Evolutionary conservation across 192 early-diverging fungal genomes (phyloP), one percentile per base, ranked within the genome.

Genomic region (Rhizophagus clarus): DNA sequence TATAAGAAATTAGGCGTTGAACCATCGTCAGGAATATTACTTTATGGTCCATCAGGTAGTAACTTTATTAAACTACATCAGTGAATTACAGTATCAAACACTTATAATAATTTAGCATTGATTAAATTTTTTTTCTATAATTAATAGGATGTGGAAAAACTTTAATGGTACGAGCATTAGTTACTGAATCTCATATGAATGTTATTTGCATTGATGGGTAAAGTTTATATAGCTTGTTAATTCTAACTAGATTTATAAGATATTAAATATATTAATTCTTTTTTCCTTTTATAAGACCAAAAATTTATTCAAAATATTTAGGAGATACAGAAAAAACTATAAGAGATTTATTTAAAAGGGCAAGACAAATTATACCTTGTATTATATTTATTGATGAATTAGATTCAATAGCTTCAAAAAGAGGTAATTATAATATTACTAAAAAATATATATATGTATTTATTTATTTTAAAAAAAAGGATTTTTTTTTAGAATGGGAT

Each of bases 331-430:
- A 99, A 84, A 88, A 86, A 0, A 87, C 82, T 12, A 83, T 99
- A 26, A 88, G 98, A n/a, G 83, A 86, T 2, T 81, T 97, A 60
- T 99, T 98, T 90, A 87, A 88, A 10, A 88, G 90, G n/a, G 97
- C 98, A 0, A 89, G 92, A 31, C 84, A 89, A 26, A 87, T 95
- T n/a, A 88, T 92, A n/a, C 97, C 98, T 0, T 97, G 95, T 74
- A 88, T 99, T 61, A 80, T 99, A 34, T 97, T 98, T 84, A 89
- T 99, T 82, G 98, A 99, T 81, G 96, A 98, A 74, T 88, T 99
- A 81, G 98, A 99, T 83, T 88, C 93, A 0, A 91, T 98, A n/a
- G 95, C 92, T 3, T 88, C 92, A n/a, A 91, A 93, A 75, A 85
- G 98, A 85, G 93, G 92, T 84, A 74, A 82, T 82, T 42, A 37